Conservation (phyloP, 2,329 filamentous ascomycete species). For the Alternaria metachromatica region DNA sequence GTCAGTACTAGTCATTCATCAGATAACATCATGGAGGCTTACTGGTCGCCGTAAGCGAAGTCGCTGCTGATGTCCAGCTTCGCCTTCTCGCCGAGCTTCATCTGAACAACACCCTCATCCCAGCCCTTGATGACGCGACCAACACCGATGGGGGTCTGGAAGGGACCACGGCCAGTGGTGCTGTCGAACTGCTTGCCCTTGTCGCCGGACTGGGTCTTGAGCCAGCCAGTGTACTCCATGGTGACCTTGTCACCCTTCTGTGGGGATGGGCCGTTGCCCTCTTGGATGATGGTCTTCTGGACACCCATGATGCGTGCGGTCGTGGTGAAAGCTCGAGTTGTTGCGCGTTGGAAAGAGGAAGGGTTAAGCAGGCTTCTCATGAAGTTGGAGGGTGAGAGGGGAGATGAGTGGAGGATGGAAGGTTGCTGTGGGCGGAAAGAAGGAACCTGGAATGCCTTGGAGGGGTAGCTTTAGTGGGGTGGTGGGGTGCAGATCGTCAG, state of each 20-base stretch:
- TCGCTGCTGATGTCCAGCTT: conserved; percentile 80
- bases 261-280: conserved; percentile 39
- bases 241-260: conserved; percentile 38
- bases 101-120: conserved; percentile 70
- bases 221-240: conserved; percentile 44
- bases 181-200: conserved; percentile 72
- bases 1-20: neutral
- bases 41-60: conserved; percentile 44
- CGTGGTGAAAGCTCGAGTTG: conserved; percentile 19
- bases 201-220: conserved; percentile 28
- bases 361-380: conserved; percentile 20
- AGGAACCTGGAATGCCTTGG: conserved; percentile 4
- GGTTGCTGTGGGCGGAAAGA: conserved; percentile 1
- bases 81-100: conserved; percentile 90
- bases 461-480: conserved; percentile 21
- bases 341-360: conserved; percentile 9
- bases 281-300: conserved; percentile 34
- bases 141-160: conserved; percentile 77
- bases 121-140: conserved; percentile 81
- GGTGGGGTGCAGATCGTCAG: conserved; percentile 17
- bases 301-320: conserved; percentile 37
- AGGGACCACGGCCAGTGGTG: conserved; percentile 76
- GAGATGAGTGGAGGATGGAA: conserved; percentile 8
- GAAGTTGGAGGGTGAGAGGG: conserved; percentile 10
- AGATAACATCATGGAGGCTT: neutral